A percentile compares a stretch with the other conserved stretches of the same genome.
Conservation (phyloP, 2,329 filamentous ascomycete genomes). For the Ophiostoma piceae region DNA sequence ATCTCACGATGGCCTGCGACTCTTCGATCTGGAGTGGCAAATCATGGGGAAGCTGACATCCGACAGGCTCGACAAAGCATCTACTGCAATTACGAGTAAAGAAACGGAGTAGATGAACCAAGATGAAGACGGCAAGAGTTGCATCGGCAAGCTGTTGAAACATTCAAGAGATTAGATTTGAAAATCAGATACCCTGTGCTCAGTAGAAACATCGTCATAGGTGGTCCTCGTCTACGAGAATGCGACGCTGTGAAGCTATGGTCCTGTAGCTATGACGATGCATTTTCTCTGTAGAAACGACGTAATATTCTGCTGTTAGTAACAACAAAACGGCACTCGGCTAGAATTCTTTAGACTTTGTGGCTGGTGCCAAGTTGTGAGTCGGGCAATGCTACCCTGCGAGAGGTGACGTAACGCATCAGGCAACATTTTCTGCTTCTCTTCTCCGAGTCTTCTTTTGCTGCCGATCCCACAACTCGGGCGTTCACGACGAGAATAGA, state of each 20-base stretch:
- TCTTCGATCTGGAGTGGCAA: not conserved
- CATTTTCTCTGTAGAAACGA: not conserved
- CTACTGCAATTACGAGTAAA: not conserved
- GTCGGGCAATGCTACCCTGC: not conserved
- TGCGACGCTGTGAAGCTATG: not conserved
- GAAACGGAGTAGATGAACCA: not conserved
- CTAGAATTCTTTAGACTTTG: not conserved
- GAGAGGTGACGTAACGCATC: not conserved
- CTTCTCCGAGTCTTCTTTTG: not conserved
- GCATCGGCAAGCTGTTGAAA: not conserved
- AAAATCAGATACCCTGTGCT: not conserved
- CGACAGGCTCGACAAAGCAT: not conserved
- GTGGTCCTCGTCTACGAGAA: not conserved
- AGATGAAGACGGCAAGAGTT: not conserved
- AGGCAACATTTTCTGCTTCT: not conserved
- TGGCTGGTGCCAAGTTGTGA: conserved; percentile 4
- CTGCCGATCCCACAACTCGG: not conserved
- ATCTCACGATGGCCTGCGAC: not conserved
- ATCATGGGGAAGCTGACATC: not conserved
- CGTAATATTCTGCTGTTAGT: not conserved
- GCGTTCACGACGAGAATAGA: not conserved
- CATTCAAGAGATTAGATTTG: not conserved
- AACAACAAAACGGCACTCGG: not conserved
- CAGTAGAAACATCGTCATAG: not conserved
- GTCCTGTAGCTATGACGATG: not conserved